A percentile compares a stretch with the other conserved stretches of the same genome.
Conservation (phyloP, 1,139 yeast genomes). For the Kluyveromyces sp. region DNA sequence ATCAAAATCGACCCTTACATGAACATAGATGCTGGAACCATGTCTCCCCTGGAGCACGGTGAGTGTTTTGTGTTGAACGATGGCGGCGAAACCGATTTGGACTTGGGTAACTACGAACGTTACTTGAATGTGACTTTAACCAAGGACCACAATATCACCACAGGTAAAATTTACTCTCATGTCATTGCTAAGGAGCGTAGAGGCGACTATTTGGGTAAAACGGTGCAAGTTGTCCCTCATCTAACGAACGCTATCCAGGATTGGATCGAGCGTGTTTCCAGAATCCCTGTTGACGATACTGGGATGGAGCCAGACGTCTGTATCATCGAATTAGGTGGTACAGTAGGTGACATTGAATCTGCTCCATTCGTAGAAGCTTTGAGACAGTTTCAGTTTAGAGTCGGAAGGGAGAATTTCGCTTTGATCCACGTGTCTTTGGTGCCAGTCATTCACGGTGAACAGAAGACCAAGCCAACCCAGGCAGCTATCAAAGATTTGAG, state of each 20-base stretch:
- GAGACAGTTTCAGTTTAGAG: constrained; percentile 97
- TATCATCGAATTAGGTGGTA: constrained; percentile 96
- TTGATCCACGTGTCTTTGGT: constrained; percentile 94
- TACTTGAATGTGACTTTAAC: constrained; percentile 90
- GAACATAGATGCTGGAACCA: constrained; percentile 99
- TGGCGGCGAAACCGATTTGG: constrained; percentile 98
- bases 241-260: constrained; percentile 95
- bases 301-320: constrained; percentile 89
- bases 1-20: constrained; percentile 98
- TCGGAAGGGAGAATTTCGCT: constrained; percentile 89
- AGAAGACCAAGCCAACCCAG: constrained; percentile 98
- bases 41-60: constrained; percentile 98
- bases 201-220: constrained; percentile 96
- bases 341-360: constrained; percentile 98
- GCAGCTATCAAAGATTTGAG: constrained; percentile 97
- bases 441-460: constrained; percentile 97
- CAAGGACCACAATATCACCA: constrained; percentile 90
- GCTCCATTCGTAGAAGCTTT: constrained; percentile 99
- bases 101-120: constrained; percentile 95
- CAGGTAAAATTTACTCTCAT: constrained; percentile 92
- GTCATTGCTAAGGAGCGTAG: constrained; percentile 93
- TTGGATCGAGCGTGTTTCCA: constrained; percentile 93
- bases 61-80: constrained; percentile 96
- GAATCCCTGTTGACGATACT: constrained; percentile 85
- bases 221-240: constrained; percentile 99